Base-by-base conservation (phyloP, 2,329 filamentous ascomycete genomes). In the Penicillium frequentans region DNA sequence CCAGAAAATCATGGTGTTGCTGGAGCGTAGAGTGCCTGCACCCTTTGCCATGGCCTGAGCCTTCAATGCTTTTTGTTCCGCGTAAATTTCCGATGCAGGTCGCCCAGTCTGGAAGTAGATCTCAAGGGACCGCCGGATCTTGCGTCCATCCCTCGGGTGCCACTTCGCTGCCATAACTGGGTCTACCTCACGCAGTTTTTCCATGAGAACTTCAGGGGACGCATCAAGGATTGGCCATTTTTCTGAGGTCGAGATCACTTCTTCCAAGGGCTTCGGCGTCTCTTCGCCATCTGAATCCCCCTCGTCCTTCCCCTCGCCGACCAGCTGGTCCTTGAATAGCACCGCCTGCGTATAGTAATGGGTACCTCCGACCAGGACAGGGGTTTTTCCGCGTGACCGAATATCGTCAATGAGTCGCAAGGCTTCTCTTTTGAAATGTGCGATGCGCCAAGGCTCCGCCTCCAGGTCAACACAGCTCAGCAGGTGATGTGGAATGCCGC, bases 291-390 rank as follows among this genome's bases (percentile, higher is more conserved):
- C 68, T 7, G 63, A 55, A 2, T 35, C 46, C 14, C 26, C 47
- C 13, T 27, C n/a, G n/a, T 37, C 35, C 23, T 37, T 37, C 19
- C 64, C 68, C 27, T 70, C 68, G 42, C 58, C 78, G 1, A 90
- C 80, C 7, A 93, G 74, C 16, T 83, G 82, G 62, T 93, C 86
- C 33, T 90, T 84, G 71, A 98, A 96, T 3, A 99, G 81, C 16
- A 99, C 81, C 1, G 91, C 87, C 68, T 97, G 92, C 0, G 91
- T 89, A 70, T 99, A 99, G 77, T 98, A 99, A 68, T 96, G 91
- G 11, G 93, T 96, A 9, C 95, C 95, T 26, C 95, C 95, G 1
- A 98, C 95, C 0, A 99, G 77, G 27, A 99, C 92, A 0, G 95
- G 95, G 13, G 97, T 74, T 60, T 89, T 90, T 0, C 91, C 91